Evolutionary conservation across 345 rosid genomes (phyloP).

Genomic region (Heritiera fomes): DNA sequence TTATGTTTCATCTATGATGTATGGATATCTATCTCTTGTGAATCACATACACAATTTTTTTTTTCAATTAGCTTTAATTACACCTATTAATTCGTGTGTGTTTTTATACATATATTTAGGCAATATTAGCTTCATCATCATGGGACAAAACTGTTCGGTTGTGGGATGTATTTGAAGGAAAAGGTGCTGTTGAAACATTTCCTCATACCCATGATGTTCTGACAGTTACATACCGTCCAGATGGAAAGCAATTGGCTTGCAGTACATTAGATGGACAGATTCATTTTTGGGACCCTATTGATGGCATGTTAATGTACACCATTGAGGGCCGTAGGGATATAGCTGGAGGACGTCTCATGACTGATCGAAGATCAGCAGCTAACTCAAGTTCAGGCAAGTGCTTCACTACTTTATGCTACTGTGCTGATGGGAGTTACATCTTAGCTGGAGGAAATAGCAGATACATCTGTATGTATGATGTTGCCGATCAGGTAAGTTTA

Average conservation of each 20-base stretch:
- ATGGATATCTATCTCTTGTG: background rate
- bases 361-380: constrained; percentile 90
- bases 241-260: constrained; percentile 89
- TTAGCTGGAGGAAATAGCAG: constrained; percentile 96
- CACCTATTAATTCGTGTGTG: constrained; percentile 11
- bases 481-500: constrained; percentile 83
- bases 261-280: constrained; percentile 94
- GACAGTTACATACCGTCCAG: constrained; percentile 87
- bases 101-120: constrained; percentile 35
- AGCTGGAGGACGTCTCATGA: constrained; percentile 88
- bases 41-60: background rate
- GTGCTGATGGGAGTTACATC: constrained; percentile 95
- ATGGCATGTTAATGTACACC: constrained; percentile 85
- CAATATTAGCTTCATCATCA: constrained; percentile 86
- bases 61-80: background rate
- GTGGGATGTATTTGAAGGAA: constrained; percentile 96
- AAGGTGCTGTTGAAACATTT: constrained; percentile 85
- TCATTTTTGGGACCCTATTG: constrained; percentile 95
- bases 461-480: constrained; percentile 95
- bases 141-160: constrained; percentile 93
- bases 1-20: background rate
- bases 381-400: constrained; percentile 95
- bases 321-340: constrained; percentile 98
- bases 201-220: constrained; percentile 90
- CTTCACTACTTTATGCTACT: constrained; percentile 85